Conservation (phyloP, 2,329 filamentous ascomycete species). For the Sporothrix luriei region DNA sequence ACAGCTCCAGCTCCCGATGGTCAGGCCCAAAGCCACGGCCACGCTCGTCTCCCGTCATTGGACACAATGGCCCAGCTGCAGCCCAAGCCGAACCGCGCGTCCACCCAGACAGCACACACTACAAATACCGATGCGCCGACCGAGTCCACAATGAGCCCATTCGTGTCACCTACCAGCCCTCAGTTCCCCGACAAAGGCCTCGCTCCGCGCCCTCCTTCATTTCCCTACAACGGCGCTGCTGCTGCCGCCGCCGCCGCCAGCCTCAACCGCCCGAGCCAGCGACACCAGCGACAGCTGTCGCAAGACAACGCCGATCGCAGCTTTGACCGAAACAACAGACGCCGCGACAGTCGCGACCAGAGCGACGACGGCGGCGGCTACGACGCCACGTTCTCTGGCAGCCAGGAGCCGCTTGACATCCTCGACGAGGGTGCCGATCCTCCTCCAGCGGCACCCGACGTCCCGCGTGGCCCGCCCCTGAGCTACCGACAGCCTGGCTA, state of each 20-base stretch:
- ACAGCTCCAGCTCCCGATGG: neutral
- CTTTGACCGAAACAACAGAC: constrained; percentile 36
- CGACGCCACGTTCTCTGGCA: constrained; percentile 36
- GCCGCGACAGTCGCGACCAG: constrained; percentile 48
- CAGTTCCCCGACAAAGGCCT: constrained; percentile 56
- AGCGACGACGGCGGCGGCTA: constrained; percentile 38
- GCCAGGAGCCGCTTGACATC: constrained; percentile 27
- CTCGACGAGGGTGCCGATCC: constrained; percentile 37
- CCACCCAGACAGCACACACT: constrained; percentile 58
- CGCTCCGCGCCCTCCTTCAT: constrained; percentile 62
- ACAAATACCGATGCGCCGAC: constrained; percentile 57
- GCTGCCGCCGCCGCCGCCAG: constrained; percentile 33
- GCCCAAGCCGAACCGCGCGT: constrained; percentile 55
- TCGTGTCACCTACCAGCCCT: constrained; percentile 57
- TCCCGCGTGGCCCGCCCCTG: constrained; percentile 60
- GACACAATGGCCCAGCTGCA: constrained; percentile 46
- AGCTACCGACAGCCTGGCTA: constrained; percentile 57
- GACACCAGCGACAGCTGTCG: constrained; percentile 37
- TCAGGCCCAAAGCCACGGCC: constrained; percentile 31
- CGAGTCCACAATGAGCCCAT: constrained; percentile 62
- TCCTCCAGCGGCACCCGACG: constrained; percentile 61
- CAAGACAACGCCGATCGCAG: constrained; percentile 35
- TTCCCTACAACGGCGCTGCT: constrained; percentile 48
- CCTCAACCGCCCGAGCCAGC: constrained; percentile 47
- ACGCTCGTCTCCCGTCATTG: constrained; percentile 42